phyloP scores from a whole-genome alignment of 768 basidiomycete genomes.

The Russula emetica region DNA sequence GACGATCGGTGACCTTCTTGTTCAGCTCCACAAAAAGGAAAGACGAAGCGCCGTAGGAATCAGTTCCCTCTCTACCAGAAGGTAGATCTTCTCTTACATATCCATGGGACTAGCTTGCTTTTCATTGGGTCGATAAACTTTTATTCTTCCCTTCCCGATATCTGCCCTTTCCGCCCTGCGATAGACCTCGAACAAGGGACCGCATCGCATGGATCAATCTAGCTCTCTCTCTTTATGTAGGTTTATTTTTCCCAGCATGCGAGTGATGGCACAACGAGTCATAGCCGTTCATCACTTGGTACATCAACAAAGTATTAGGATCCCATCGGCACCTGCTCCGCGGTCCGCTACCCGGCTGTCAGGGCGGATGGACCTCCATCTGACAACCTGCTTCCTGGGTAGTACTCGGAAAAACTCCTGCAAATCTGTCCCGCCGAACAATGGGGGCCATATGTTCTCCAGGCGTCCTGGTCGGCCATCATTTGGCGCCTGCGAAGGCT shows the following conservation, averaged over 20 bases:
- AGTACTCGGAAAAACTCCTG: slow-evolving; percentile 16
- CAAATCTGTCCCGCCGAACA: slow-evolving; percentile 18
- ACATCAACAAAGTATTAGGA: background rate
- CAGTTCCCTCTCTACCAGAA: slow-evolving; percentile 1
- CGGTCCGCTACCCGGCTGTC: slow-evolving; percentile 13
- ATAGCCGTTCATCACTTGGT: slow-evolving; percentile 4
- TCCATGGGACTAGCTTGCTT: slow-evolving; percentile 13
- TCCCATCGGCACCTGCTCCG: slow-evolving; percentile 5
- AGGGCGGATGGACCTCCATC: slow-evolving; percentile 18
- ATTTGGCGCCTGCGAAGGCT: background rate
- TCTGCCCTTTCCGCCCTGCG: slow-evolving; percentile 3
- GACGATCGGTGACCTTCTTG: slow-evolving; percentile 13
- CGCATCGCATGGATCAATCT: background rate
- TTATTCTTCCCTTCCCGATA: slow-evolving; percentile 12
- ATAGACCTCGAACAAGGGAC: slow-evolving; percentile 11
- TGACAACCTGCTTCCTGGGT: slow-evolving; percentile 12
- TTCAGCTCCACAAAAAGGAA: slow-evolving; percentile 13
- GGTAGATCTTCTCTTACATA: slow-evolving; percentile 18
- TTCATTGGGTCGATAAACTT: slow-evolving; percentile 24
- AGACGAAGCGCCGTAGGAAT: slow-evolving; percentile 6
- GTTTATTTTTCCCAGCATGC: slow-evolving; percentile 7
- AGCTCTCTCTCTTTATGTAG: slow-evolving; percentile 1
- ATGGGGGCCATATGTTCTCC: slow-evolving; percentile 7
- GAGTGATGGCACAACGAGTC: background rate
- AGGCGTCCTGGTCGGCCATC: background rate